Evolutionary conservation across 1,284 basidiomycete genomes (phyloP).

Genomic region (Chiua sp.): DNA sequence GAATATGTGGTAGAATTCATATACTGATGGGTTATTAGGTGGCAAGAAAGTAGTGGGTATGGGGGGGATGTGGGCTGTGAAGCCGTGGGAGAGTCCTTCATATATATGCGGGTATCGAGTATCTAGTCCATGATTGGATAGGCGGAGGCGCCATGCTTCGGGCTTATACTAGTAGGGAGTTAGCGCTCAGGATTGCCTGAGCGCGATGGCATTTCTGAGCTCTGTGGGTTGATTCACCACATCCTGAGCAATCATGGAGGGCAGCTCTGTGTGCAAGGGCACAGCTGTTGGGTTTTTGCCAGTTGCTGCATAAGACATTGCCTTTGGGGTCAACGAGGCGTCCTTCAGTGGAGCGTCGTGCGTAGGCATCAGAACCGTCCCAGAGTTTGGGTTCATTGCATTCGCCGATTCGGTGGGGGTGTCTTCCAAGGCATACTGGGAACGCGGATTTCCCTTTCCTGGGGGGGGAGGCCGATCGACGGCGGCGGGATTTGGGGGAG

Average conservation of each 20-base stretch:
- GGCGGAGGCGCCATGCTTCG: neutral
- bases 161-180: conserved; percentile 1
- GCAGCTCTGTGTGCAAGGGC: neutral
- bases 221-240: neutral
- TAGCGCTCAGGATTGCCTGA: neutral
- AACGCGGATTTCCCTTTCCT: neutral
- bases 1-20: neutral
- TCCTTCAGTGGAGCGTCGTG: too few relatives aligned
- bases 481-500: neutral
- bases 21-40: neutral
- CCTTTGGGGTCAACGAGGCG: too few relatives aligned
- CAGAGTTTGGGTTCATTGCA: too few relatives aligned
- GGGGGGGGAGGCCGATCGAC: neutral
- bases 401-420: too few relatives aligned
- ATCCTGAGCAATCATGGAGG: neutral
- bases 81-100: too few relatives aligned
- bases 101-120: too few relatives aligned
- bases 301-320: neutral
- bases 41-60: neutral
- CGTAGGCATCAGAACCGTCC: too few relatives aligned
- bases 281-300: neutral
- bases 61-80: too few relatives aligned
- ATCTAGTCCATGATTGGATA: too few relatives aligned
- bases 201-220: neutral
- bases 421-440: neutral